Base-by-base conservation (phyloP, 768 basidiomycete genomes). In the Auricularia auricula-judae region DNA sequence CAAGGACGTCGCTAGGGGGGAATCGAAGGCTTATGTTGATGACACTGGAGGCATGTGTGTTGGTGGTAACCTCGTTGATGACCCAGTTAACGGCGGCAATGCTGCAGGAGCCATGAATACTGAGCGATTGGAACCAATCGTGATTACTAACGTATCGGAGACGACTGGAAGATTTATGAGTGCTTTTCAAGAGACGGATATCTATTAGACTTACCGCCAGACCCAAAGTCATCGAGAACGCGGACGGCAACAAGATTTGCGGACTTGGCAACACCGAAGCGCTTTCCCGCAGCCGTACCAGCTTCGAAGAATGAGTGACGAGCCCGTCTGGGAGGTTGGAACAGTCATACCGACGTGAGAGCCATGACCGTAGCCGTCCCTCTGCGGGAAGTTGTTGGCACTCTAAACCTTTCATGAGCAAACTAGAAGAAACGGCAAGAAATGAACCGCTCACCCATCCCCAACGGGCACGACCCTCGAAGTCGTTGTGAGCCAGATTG, bases 251-350 rank as follows among this genome's bases (percentile, higher is more conserved):
- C 81, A 68, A 96, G 82, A 66, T 91, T 82, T 63, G 94, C 96
- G 66, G 82, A 82, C 86, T 99, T 98, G 62, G 97, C 94, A 58
- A 99, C 93, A 77, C 97, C 97, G 71, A 92, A 98, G 76, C 86
- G 89, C 71, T 79, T 77, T 3, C 91, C 93, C n/a, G 88, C 97
- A 68, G 98, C 95, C 33, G 95, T 99, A 63, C 95, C 95, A 58
- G 95, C 94, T 14, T 56, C 54, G 54, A n/a, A 51, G 11, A 51
- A 44, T 44, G 10, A 44, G 10, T 44, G 11, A 44, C 2, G 18
- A 11, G 18, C 43, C 18, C 29, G 2, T 29, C 29, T 29, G 29
- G 29, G 29, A 29, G 2, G 43, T 44, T 44, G 43, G 18, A 18
- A 51, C 47, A 8, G 14, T 12, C 47, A 5, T 51, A 51, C 47